Evolutionary conservation across 306 rosid species (phyloP).

Genomic region (Begonia loranthoides): DNA sequence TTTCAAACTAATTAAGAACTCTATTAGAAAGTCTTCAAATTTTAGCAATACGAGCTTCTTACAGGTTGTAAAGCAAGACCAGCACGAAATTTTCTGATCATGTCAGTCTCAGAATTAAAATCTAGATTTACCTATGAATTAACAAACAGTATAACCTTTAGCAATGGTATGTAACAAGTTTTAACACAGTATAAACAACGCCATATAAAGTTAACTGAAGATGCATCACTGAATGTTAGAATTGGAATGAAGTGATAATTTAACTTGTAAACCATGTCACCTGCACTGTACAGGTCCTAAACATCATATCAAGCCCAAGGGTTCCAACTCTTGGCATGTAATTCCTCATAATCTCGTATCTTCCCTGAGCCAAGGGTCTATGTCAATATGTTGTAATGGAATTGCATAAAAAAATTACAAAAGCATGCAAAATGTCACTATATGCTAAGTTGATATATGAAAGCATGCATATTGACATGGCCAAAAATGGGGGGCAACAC

Average conservation of each 20-base stretch:
- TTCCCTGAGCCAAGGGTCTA: conserved; percentile 54
- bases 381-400: neutral
- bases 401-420: neutral
- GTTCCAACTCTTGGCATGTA: conserved; percentile 99
- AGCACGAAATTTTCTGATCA: conserved; percentile 89
- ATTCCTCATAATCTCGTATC: conserved; percentile 84
- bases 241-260: neutral
- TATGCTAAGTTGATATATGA: neutral
- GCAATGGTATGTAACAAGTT: too few relatives aligned
- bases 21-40: neutral
- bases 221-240: neutral
- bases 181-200: too few relatives aligned
- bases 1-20: conserved; percentile 15
- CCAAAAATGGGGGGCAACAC: neutral
- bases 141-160: neutral
- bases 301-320: conserved; percentile 97
- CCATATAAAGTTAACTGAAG: neutral
- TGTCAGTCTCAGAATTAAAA: conserved; percentile 88
- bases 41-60: conserved; percentile 22
- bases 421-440: too few relatives aligned
- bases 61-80: conserved; percentile 97
- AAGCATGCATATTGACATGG: neutral
- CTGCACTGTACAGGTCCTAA: conserved; percentile 99
- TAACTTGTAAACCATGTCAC: conserved; percentile 21
- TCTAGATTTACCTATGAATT: conserved; percentile 75